Conservation (phyloP, 2,329 filamentous ascomycete species). For the Diaporthe vexans region DNA sequence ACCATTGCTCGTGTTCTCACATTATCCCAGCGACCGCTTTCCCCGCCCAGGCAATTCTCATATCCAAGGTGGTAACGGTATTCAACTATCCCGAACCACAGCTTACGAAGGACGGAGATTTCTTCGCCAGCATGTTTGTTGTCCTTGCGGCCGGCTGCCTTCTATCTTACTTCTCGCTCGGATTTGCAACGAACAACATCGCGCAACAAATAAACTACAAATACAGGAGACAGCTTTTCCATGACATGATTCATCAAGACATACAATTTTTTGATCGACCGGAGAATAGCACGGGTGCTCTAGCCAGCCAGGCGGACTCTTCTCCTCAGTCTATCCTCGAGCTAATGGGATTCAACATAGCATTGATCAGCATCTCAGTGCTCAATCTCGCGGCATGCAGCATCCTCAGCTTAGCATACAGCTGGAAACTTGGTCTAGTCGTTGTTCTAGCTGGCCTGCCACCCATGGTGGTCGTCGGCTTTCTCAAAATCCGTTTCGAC, state of each 20-base stretch:
- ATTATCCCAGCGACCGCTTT: neutral
- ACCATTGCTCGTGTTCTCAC: neutral
- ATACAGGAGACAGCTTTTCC: neutral
- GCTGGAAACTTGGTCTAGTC: neutral
- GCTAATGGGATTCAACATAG: conserved; percentile 59
- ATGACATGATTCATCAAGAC: neutral
- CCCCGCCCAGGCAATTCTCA: conserved; percentile 9
- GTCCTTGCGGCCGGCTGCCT: neutral
- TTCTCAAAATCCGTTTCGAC: conserved; percentile 2
- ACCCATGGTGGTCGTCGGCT: neutral
- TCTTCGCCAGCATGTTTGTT: neutral
- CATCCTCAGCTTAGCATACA: conserved; percentile 55
- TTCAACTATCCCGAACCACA: neutral
- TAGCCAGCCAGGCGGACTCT: neutral
- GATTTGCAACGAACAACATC: neutral
- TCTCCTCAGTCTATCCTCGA: conserved; percentile 57
- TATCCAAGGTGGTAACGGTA: neutral
- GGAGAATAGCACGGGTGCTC: neutral
- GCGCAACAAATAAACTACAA: neutral
- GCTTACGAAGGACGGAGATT: neutral
- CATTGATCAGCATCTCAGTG: conserved; percentile 54
- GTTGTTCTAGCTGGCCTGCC: neutral
- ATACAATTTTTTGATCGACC: neutral
- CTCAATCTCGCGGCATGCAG: conserved; percentile 55
- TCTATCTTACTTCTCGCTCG: conserved; percentile 3